These are phyloP conservation scores for Ambrosia trifida DNA, from an alignment of 129 eudicot species.

Conservation along the genomic window DNA sequence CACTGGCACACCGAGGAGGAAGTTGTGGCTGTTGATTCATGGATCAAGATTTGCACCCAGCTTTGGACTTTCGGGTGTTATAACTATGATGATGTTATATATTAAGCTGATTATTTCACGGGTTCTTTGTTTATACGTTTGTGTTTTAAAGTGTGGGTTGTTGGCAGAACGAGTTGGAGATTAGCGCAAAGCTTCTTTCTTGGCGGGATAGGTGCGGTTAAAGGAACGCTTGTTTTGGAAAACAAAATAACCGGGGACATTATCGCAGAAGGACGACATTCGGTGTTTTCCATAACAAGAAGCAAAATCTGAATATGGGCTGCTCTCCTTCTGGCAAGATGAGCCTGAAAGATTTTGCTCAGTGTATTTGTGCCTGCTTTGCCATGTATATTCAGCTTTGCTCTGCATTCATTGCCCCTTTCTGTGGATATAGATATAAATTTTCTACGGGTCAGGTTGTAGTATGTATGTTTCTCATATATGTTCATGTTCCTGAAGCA, in stretches of 20 bases:
- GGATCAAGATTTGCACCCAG: too few species aligned
- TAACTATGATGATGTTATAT: background rate
- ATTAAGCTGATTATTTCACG: background rate
- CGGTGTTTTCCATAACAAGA: slow-evolving; percentile 22
- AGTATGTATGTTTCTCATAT: too few species aligned
- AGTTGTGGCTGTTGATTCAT: background rate
- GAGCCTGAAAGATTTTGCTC: background rate
- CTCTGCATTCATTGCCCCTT: background rate
- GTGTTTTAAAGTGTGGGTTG: background rate
- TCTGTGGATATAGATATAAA: too few species aligned
- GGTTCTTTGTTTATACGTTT: background rate
- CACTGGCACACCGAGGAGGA: too few species aligned
- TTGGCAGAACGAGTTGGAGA: slow-evolving; percentile 37
- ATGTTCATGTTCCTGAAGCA: too few species aligned
- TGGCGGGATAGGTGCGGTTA: slow-evolving; percentile 28
- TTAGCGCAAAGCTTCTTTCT: slow-evolving; percentile 25
- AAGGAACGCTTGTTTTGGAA: slow-evolving; percentile 33
- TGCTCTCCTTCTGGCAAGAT: background rate
- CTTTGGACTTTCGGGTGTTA: background rate
- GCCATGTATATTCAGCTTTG: too few species aligned
- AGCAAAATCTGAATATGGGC: slow-evolving; percentile 24
- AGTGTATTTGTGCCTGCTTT: background rate
- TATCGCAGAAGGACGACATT: slow-evolving; percentile 41
- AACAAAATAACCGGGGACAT: slow-evolving; percentile 34
- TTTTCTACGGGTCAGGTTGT: too few species aligned